Evolutionary conservation across 768 basidiomycete genomes (phyloP), one percentile per base, ranked within the genome.

Genomic region (Trichaptum fuscoviolaceum): DNA sequence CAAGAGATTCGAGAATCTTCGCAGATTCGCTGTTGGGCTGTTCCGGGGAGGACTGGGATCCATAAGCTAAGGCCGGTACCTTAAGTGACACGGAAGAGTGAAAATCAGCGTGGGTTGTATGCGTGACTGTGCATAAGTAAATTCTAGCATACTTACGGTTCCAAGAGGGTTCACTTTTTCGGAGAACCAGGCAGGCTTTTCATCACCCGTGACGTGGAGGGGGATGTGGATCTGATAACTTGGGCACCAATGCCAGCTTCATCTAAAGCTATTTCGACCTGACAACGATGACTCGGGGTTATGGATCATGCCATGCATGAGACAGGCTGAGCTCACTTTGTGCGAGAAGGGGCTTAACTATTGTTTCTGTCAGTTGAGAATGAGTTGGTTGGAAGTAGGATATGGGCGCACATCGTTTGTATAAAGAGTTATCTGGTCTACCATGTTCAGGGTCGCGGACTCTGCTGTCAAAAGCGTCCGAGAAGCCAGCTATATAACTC

Each of bases 141-240:
- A 69, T 86, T 88, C 82, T 89, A 89, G 77, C 84, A 83, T 0
- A 82, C 87, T 1, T 52, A 52, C 42, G 20, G 42, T 52, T 52
- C 42, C 42, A 52, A 52, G 42, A 52, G 85, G 85, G 75, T 90
- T 91, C 52, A 91, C 83, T 67, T 85, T 81, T 0, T 82, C 80
- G 0, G 83, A 83, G 71, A 87, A 89, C 88, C 88, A 89, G 62
- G 82, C 84, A 0, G 88, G 88, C 76, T 90, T 91, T 77, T 87
- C 86, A 12, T 20, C 42, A 6, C 42, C 42, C 42, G 12, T 20
- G 20, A 52, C 42, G 68, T 65, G 60, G 10, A 91, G 75, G 69
- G 89, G 85, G 59, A 91, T 82, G 68, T 88, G 82, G 67, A 87
- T 18, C 80, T 73, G 24, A 78, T 84, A 72, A 77, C 85, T 1